Evolutionary conservation across 2,329 filamentous ascomycete genomes (phyloP), one percentile per base, ranked within the genome.

Genomic region (Fonsecaea pedrosoi): DNA sequence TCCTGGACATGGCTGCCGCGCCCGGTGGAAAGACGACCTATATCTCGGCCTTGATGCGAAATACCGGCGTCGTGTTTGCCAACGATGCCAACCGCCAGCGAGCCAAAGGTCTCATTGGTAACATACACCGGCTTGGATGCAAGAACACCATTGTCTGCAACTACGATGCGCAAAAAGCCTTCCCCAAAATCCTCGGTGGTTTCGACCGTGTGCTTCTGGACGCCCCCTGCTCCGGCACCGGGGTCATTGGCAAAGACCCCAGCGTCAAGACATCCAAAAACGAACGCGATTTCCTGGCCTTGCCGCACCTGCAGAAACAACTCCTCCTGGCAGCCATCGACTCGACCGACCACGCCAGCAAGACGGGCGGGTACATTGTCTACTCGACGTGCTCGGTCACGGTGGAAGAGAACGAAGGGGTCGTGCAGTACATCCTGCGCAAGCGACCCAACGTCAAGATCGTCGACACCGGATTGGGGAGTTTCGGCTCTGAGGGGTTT

Each of bases 251-350:
- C 70, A 99, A 99, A 83, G 95, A 99, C 80, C 88, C 94, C 37
- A 92, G 90, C 71, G 93, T 99, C 73, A 99, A 99, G 86, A 98
- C 94, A 30, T 98, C 97, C 84, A 98, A 98, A 85, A 96, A 92
- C 10, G 92, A 96, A 77, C 90, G 90, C 71, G 95, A 99, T 79
- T 99, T 99, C 83, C 87, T 97, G 79, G 88, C 90, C 75, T 87
- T 99, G 60, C 94, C 95, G 0, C 95, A 99, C 79, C 87, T 92
- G 67, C 95, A 99, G 80, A 97, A 97, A 80, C 94, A 98, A 81
- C 86, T 99, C 64, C 83, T 99, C 12, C 87, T 99, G 34, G 88
- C 93, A 7, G 95, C 95, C 57, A 97, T 99, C 70, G 95, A 99
- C 82, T 96, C 92, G 0, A 92, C 96, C 15, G 93, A 97, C 78